Conservation (phyloP, 805 yeast genomes). For the Phaffomyces thermotolerans region DNA sequence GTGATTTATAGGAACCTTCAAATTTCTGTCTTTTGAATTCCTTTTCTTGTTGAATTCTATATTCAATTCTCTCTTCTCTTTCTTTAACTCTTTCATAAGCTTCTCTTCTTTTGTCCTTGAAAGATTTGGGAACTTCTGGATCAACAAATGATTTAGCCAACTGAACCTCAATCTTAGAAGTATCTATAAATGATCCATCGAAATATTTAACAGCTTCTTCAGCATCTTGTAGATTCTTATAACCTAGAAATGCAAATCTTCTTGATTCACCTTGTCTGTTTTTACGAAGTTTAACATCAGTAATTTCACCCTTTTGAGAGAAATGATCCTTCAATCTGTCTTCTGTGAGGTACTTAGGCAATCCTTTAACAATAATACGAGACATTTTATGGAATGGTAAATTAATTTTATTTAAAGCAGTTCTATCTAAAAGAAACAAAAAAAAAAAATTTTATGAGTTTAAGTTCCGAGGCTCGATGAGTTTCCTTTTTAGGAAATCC, state of each 20-base stretch:
- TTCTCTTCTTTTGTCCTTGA: conserved; percentile 47
- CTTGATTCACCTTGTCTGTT: conserved; percentile 82
- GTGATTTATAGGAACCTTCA: conserved; percentile 20
- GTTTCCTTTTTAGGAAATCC: neutral
- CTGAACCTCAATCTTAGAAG: conserved; percentile 70
- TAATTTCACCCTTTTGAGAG: conserved; percentile 50
- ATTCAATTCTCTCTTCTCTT: conserved; percentile 41
- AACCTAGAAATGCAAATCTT: conserved; percentile 91
- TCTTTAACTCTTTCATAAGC: conserved; percentile 38
- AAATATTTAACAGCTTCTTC: conserved; percentile 68
- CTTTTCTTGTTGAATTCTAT: conserved; percentile 33
- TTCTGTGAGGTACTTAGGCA: conserved; percentile 74
- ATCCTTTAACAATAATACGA: conserved; percentile 84
- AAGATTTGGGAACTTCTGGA: conserved; percentile 66
- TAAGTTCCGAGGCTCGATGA: neutral
- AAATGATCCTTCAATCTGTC: conserved; percentile 66
- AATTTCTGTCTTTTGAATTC: conserved; percentile 25
- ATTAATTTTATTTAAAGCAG: neutral
- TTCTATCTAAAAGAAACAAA: neutral
- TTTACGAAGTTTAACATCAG: conserved; percentile 83
- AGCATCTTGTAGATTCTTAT: conserved; percentile 67
- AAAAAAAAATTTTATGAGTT: neutral
- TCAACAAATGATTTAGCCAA: conserved; percentile 83
- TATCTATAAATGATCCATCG: conserved; percentile 73
- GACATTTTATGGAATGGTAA: conserved; percentile 40